Evolutionary conservation across 2,329 filamentous ascomycete genomes (phyloP), one percentile per base, ranked within the genome.

Genomic region (Neonectria punicea): DNA sequence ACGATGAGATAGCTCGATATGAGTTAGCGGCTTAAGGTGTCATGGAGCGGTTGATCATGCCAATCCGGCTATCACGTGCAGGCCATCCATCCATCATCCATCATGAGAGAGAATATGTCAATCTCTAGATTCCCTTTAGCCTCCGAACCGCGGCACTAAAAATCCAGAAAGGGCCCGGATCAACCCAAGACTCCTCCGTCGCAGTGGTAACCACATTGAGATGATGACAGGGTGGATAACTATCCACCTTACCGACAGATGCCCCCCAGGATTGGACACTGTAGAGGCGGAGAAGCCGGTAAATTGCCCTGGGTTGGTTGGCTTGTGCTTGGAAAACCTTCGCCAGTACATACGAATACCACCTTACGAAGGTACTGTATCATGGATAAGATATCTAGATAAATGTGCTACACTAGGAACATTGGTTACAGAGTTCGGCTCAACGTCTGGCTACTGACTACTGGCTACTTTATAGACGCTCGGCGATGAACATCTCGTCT

Each of bases 181-280:
- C n/a, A 41, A 46, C 14, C n/a, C 22, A 34, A 47, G n/a, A 57
- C 50, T 46, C 46, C 51, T 53, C 47, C 36, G 39, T 63, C 61
- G 61, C 61, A 59, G 30, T 36, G 56, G 61, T 64, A 50, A 44
- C 61, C 61, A 22, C 25, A 59, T 64, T 41, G 43, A 59, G 61
- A 46, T 20, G 46, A 9, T 22, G 7, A 28, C 11, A 7, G 9
- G 18, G 41, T 56, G 53, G 53, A 56, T 32, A 25, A 25, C 25
- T 25, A 25, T 25, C 25, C 25, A 25, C 25, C 5, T 25, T 25
- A 47, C n/a, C 16, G 30, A 50, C 36, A 30, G 30, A n/a, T 39
- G 28, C 39, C 39, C 53, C 50, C 46, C 25, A 25, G n/a, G 41
- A 10, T 22, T 44, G 9, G 41, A 44, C 18, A 4, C 36, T 39